Conservation (phyloP, 2,329 filamentous ascomycete species). For the Pyrenophora teres region DNA sequence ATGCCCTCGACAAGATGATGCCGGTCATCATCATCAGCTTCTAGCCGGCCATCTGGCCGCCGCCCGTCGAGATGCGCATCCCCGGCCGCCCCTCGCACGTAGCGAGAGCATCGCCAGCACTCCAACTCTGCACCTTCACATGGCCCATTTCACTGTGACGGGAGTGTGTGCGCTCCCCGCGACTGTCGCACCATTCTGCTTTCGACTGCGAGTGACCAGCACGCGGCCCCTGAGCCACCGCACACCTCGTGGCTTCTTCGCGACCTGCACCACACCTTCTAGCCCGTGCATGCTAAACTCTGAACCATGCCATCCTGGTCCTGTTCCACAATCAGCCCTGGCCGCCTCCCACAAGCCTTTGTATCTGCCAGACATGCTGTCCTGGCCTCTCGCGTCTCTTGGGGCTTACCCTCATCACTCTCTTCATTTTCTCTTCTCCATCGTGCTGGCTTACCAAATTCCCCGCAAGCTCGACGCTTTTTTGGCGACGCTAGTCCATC, state of each 20-base stretch:
- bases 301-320: constrained; percentile 24
- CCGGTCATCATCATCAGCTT: too few species aligned
- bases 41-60: too few species aligned
- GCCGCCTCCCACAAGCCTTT: constrained; percentile 29
- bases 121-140: constrained; percentile 2
- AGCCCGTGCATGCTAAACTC: constrained; percentile 28
- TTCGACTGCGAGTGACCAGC: constrained; percentile 24
- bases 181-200: constrained; percentile 38
- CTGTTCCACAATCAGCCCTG: constrained; percentile 33
- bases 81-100: background rate
- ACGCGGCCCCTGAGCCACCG: constrained; percentile 28
- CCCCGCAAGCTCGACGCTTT: constrained; percentile 38
- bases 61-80: too few species aligned
- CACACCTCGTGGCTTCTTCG: constrained; percentile 31
- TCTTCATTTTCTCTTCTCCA: constrained; percentile 9
- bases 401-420: constrained; percentile 15
- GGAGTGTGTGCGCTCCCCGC: constrained; percentile 36
- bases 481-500: constrained; percentile 17
- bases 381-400: constrained; percentile 21
- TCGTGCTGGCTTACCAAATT: constrained; percentile 18
- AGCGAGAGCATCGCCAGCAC: background rate
- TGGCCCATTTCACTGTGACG: constrained; percentile 32
- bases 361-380: constrained; percentile 28
- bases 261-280: constrained; percentile 26
- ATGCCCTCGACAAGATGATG: too few species aligned